A percentile compares a stretch with the other conserved stretches of the same genome.
These are phyloP conservation scores for Diplodia corticola DNA, from an alignment of 2,329 filamentous ascomycete species.

Conservation along the genomic window DNA sequence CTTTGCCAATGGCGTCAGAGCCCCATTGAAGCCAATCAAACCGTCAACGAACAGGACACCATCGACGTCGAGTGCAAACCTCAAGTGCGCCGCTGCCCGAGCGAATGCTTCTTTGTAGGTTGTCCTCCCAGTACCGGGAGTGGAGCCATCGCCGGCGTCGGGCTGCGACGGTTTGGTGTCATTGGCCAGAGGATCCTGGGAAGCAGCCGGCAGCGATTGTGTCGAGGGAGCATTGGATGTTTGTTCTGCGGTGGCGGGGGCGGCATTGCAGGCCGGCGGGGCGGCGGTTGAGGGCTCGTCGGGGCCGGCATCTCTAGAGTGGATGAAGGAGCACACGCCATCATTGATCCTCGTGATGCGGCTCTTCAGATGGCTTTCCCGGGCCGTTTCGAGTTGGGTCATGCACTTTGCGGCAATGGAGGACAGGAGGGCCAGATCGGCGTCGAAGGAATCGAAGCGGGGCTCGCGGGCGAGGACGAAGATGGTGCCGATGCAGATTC, in stretches of 20 bases:
- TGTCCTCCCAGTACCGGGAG: constrained; percentile 13
- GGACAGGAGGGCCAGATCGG: constrained; percentile 21
- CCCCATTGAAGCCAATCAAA: constrained; percentile 27
- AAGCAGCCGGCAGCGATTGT: not conserved
- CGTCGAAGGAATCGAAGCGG: constrained; percentile 3
- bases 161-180: not conserved
- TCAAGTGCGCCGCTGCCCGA: constrained; percentile 26
- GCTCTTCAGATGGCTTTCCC: constrained; percentile 22
- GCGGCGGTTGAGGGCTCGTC: not conserved
- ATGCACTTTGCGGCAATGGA: constrained; percentile 24
- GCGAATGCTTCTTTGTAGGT: constrained; percentile 27
- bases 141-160: not conserved
- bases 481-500: constrained; percentile 25
- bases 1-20: constrained; percentile 24
- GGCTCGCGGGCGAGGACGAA: constrained; percentile 23
- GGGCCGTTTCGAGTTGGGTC: constrained; percentile 24
- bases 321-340: constrained; percentile 15
- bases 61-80: constrained; percentile 23
- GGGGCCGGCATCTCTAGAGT: constrained; percentile 1
- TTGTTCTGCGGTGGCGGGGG: not conserved
- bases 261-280: not conserved
- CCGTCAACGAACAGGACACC: constrained; percentile 26
- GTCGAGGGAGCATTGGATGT: not conserved
- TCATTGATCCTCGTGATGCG: constrained; percentile 18
- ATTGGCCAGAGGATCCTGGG: not conserved